Base-by-base conservation (phyloP, 2,329 filamentous ascomycete species). In the Verticillium tricorpus region DNA sequence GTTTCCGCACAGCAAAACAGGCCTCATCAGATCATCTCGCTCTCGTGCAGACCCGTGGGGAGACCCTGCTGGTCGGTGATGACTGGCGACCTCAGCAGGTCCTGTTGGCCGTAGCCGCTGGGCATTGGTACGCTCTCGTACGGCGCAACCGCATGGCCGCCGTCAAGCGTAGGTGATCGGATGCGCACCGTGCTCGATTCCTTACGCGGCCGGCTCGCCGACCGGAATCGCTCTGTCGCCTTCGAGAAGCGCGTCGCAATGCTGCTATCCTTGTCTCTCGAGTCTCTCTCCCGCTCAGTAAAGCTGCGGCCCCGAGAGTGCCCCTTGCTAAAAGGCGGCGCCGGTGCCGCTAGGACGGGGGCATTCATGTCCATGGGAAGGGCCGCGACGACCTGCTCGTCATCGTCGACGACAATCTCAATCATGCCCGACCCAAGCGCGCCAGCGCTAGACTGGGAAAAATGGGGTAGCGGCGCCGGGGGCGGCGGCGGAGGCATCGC, bases 321-420 rank as follows among this genome's bases (percentile, higher is more conserved):
- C 22, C 79, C 77, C 63, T 72, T 76, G 28, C 25, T 22, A 22
- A 69, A 72, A 15, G 77, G 79, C 5, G 78, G 81, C 1, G 75
- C 76, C 1, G 79, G 82, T 1, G 79, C 72, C 15, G 79, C 70
- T 50, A 82, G 73, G 64, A 81, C 75, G 7, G 80, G 78, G 1
- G 82, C 77, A 50, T 72, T 76, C 50, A 73, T 70, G 63, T 82
- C 80, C 57, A 77, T 76, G 1, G 76, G 77, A 1, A 73, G 71
- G 9, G 74, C 75, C 14, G 70, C 65, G 14, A 74, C 66, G 50
- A 45, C 31, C 60, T 70, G 67, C 19, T 83, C 79, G 6, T 86
- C 83, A 2, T 86, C 84, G 65, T 89, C 85, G 82, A 87, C 86
- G 58, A 89, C 85, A 64, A 89, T 86, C 70, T 89, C 86, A 65